Conservation (phyloP, 306 rosid genomes). For the Erythrophleum fordii region DNA sequence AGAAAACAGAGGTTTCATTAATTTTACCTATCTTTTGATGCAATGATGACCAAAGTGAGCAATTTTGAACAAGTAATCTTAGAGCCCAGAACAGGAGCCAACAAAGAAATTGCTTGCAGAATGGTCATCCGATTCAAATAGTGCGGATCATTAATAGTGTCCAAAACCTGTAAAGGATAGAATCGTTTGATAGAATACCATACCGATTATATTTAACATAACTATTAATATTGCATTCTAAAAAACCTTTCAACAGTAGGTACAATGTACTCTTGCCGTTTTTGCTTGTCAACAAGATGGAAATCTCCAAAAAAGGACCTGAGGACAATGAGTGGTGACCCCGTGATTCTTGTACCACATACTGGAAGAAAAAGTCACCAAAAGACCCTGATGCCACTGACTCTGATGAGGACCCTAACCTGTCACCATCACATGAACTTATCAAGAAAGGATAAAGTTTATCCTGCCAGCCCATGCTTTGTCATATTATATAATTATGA, state of each 20-base stretch:
- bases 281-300: no score
- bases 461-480: no score
- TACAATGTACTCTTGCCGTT: not conserved
- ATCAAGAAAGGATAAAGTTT: no score
- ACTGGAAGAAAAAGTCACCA: no score
- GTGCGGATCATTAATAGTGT: conserved; percentile 85
- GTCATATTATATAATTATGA: no score
- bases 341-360: no score
- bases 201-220: not conserved
- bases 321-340: no score
- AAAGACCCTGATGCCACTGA: no score
- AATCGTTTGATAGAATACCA: not conserved
- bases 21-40: conserved; percentile 87
- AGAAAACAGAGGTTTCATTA: conserved; percentile 11
- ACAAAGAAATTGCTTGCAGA: conserved; percentile 79
- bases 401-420: no score
- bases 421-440: no score
- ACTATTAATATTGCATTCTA: conserved; percentile 10
- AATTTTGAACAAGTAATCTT: conserved; percentile 87
- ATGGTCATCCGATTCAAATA: conserved; percentile 96
- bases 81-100: conserved; percentile 94
- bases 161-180: conserved; percentile 69
- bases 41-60: conserved; percentile 76
- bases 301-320: no score
- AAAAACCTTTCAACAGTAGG: not conserved